These are phyloP conservation scores for Musa balbisiana DNA, from an alignment of 202 grass and related monocot genomes.

Conservation along the genomic window DNA sequence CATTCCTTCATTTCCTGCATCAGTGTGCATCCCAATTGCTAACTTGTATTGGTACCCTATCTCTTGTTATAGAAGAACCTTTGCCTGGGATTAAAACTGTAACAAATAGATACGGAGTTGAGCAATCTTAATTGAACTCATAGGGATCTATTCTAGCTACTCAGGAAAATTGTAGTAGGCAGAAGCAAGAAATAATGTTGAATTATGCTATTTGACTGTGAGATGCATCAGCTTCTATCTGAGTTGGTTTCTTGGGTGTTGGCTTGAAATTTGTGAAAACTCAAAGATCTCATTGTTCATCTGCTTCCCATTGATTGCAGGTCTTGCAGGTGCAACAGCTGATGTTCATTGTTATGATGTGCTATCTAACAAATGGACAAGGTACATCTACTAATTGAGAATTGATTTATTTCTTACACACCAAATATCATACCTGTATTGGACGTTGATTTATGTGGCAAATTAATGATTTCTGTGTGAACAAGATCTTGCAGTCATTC, in stretches of 20 bases:
- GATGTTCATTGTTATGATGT: conserved; percentile 99
- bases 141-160: not conserved
- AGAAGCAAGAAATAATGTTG: not conserved
- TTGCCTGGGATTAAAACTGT: not conserved
- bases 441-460: not conserved
- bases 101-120: not conserved
- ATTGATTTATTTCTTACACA: not conserved
- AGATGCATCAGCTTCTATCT: not conserved
- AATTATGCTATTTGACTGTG: not conserved
- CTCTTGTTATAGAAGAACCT: not conserved
- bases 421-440: not conserved
- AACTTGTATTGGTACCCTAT: not conserved
- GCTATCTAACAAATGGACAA: conserved; percentile 88
- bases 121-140: not conserved
- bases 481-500: not conserved
- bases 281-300: not conserved
- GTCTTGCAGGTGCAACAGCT: conserved; percentile 95
- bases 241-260: not conserved
- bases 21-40: not conserved
- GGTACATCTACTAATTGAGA: conserved; percentile 50
- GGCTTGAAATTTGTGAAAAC: not conserved
- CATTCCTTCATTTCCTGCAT: conserved; percentile 7
- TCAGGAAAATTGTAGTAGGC: not conserved
- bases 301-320: conserved; percentile 33
- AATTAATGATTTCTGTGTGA: not conserved